Evolutionary conservation across 164 flowering plant species (phyloP), one percentile per base, ranked within the genome.

Genomic region (Saururus chinensis): DNA sequence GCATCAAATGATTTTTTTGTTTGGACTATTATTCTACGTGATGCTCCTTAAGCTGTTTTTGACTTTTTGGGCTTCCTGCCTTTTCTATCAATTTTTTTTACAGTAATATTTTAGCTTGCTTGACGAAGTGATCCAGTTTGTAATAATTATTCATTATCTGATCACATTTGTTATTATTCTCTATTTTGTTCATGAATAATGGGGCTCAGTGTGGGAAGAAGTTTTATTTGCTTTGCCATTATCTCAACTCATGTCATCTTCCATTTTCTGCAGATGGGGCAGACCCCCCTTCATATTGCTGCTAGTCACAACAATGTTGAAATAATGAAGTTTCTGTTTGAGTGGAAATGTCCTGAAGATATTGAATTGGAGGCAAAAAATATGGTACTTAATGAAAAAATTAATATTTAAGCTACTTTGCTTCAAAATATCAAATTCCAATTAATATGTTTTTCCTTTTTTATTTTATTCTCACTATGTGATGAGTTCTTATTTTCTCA

Each of bases 211-310:
- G 30, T 9, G 6, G 22, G 37, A 16, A 26, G 22, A 26, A 19
- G n/a, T 59, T 60, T 25, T 45, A 20, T 25, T 24, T 51, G 16
- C n/a, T 19, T 63, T 63, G 22, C 40, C 4, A 12, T 23, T 40
- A 25, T 7, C 20, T 12, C 9, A 35, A 25, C 37, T 55, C 59
- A 19, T 51, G 4, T 19, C 19, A 10, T 7, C 37, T 11, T 19
- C 17, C 3, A 24, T 48, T 25, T 16, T 30, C 55, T 74, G 72
- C 82, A 95, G 99, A 87, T 95, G 96, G 84, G 79, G 40, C 91
- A 91, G 60, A 95, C 99, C 9, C 97, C 97, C 1, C 95, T 95
- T 62, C 97, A 95, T 78, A 87, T 89, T 59, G 77, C 96, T 64
- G 89, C 99, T 70, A 95, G 88, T 56, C 65, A 80, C 73, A 85